These are phyloP conservation scores for Alternaria angustiovoidea DNA, from an alignment of 2,329 filamentous ascomycete genomes.

Conservation along the genomic window DNA sequence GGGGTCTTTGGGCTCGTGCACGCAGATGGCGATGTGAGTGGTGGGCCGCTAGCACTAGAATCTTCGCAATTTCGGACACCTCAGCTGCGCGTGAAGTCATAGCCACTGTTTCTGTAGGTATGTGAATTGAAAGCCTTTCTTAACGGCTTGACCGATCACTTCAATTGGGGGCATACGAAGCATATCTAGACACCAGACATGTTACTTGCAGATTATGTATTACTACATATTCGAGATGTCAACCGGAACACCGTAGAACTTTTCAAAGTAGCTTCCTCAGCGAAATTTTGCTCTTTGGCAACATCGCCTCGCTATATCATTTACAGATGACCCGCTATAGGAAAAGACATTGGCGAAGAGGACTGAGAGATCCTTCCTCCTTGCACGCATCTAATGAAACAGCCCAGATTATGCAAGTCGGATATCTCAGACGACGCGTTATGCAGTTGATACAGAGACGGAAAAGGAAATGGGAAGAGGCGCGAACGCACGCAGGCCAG, in stretches of 20 bases:
- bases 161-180: background rate
- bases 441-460: slow-evolving; percentile 41
- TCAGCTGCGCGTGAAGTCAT: slow-evolving; percentile 1
- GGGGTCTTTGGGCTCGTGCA: slow-evolving; percentile 19
- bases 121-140: background rate
- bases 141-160: background rate
- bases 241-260: slow-evolving; percentile 38
- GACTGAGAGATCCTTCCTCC: slow-evolving; percentile 53
- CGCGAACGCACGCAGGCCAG: slow-evolving; percentile 28
- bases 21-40: slow-evolving; percentile 6
- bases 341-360: slow-evolving; percentile 23
- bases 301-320: slow-evolving; percentile 47
- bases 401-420: slow-evolving; percentile 51
- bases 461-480: slow-evolving; percentile 27
- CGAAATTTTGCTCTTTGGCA: slow-evolving; percentile 28
- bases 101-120: background rate
- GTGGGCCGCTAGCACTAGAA: slow-evolving; percentile 14
- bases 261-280: slow-evolving; percentile 51
- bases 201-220: slow-evolving; percentile 10
- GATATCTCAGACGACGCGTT: slow-evolving; percentile 51
- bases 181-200: background rate
- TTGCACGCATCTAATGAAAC: slow-evolving; percentile 43
- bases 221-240: slow-evolving; percentile 16
- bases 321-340: slow-evolving; percentile 17
- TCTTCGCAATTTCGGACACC: slow-evolving; percentile 17